Conservation (phyloP, 495 filamentous ascomycete species). For the Hypoxylon fragiforme region DNA sequence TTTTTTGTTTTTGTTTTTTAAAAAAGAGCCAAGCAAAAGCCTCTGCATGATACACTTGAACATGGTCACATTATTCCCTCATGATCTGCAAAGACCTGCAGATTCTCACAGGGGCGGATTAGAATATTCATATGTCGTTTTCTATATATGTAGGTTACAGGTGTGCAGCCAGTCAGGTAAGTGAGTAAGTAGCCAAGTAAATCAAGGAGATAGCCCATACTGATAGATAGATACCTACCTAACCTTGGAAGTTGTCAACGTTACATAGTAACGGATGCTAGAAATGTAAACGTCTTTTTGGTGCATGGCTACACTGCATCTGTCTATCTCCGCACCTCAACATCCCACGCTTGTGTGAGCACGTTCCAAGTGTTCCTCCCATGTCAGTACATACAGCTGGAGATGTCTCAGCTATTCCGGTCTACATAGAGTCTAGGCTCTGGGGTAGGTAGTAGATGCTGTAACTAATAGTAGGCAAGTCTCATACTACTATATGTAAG, state of each 20-base stretch:
- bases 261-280: neutral
- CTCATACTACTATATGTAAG: neutral
- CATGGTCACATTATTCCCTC: conserved; percentile 24
- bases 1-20: neutral
- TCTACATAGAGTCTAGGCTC: neutral
- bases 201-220: no score
- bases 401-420: conserved; percentile 14
- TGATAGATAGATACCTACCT: no score
- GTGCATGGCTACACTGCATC: conserved; percentile 3
- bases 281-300: neutral
- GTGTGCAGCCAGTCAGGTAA: no score
- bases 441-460: conserved; percentile 13
- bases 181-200: no score
- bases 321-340: conserved; percentile 10
- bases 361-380: conserved; percentile 21
- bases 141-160: no score
- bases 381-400: no score
- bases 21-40: conserved; percentile 4
- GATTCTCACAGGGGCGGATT: neutral
- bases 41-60: conserved; percentile 14
- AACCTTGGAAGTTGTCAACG: no score
- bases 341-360: conserved; percentile 2
- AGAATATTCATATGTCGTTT: neutral
- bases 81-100: neutral
- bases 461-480: neutral